phyloP scores from a whole-genome alignment of 192 early-diverging fungal species.

The Podila epicladia region DNA sequence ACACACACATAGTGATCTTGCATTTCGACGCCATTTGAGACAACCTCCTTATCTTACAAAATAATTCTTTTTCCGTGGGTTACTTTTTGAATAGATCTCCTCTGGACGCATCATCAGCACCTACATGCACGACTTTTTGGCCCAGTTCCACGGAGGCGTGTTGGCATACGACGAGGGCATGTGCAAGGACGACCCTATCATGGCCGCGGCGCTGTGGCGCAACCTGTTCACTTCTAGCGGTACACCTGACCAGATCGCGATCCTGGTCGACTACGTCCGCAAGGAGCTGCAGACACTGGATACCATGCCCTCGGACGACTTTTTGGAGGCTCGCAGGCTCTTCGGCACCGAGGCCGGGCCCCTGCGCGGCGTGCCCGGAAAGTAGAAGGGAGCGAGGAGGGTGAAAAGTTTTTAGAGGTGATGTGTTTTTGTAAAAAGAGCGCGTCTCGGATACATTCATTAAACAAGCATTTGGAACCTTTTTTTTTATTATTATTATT shows the following conservation, averaged over 20 bases:
- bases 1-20: too few species aligned
- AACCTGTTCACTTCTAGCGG: slow-evolving; percentile 53
- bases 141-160: slow-evolving; percentile 87
- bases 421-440: too few species aligned
- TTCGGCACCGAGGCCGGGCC: slow-evolving; percentile 38
- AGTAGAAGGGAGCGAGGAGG: slow-evolving; percentile 8
- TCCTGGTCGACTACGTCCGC: slow-evolving; percentile 53
- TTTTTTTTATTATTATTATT: not conserved
- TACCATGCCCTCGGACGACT: slow-evolving; percentile 36
- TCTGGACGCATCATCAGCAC: slow-evolving; percentile 77
- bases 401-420: too few species aligned
- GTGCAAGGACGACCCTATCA: slow-evolving; percentile 82
- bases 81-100: slow-evolving; percentile 58
- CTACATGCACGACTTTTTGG: slow-evolving; percentile 83
- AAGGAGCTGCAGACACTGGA: slow-evolving; percentile 52
- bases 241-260: slow-evolving; percentile 43
- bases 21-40: too few species aligned
- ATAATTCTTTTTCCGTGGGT: not conserved
- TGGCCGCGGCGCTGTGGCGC: slow-evolving; percentile 92
- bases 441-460: too few species aligned
- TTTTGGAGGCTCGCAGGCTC: slow-evolving; percentile 34
- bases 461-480: not conserved
- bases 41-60: too few species aligned
- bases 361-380: slow-evolving; percentile 47
- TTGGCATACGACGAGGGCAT: slow-evolving; percentile 95